Conservation (phyloP, 139 green algal genomes). For the Chlamydomonas sp. region DNA sequence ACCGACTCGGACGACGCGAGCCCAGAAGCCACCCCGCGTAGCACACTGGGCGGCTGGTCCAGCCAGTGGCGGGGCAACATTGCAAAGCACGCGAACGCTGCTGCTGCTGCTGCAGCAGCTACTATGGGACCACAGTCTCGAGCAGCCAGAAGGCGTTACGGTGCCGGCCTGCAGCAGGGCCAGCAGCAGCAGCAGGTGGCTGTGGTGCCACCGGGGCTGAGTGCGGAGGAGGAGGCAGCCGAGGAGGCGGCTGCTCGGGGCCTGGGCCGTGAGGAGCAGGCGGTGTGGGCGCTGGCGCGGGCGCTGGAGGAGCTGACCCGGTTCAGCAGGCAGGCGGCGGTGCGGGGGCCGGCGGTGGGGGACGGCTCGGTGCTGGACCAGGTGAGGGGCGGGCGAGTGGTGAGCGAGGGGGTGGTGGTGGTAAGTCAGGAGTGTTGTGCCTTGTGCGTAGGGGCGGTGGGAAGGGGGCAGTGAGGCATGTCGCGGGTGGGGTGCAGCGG, state of each 20-base stretch:
- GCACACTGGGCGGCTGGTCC: no score
- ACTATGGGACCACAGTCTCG: no score
- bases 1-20: no score
- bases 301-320: conserved; percentile 22
- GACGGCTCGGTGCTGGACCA: conserved; percentile 9
- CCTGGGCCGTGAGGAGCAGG: conserved; percentile 2
- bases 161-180: no score
- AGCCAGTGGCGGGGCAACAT: no score
- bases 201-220: no score
- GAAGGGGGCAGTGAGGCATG: neutral
- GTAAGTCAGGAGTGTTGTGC: neutral
- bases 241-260: conserved; percentile 2
- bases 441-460: neutral
- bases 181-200: no score
- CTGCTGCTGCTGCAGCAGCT: no score
- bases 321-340: conserved; percentile 16
- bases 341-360: neutral
- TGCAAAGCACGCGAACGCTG: no score
- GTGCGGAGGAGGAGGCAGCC: neutral
- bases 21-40: no score
- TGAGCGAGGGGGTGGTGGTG: neutral
- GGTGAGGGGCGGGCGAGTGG: neutral
- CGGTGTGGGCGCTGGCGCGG: conserved; percentile 11
- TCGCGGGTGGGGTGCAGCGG: no score
- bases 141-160: no score